Base-by-base conservation (phyloP, 2,329 filamentous ascomycete genomes). In the Sporothrix schenckii region DNA sequence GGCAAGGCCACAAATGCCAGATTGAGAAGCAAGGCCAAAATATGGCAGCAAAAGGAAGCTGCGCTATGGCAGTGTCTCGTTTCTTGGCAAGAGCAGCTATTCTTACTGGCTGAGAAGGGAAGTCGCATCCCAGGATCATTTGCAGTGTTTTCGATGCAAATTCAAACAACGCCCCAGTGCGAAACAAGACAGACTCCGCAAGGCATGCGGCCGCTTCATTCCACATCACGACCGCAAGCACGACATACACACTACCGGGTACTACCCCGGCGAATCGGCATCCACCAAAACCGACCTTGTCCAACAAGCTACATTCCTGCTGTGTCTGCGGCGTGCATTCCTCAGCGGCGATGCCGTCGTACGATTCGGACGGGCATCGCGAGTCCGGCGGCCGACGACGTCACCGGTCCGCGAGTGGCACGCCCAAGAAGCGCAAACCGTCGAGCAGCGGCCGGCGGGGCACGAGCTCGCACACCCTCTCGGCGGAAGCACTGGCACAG, bases 401-500 rank as follows among this genome's bases (percentile, higher is more conserved):
- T 39, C 66, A 67, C 16, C 66, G 68, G 34, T 53, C 61, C 2
- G n/a, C 14, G n/a, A 63, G 65, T 69, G 71, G 72, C 67, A 72
- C 74, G 61, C 41, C 60, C 13, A 73, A 72, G 58, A 75, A 74
- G 24, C 73, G 74, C 21, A 73, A 70, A 52, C 72, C 74, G 24
- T 73, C 70, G 39, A 70, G 73, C 34, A 72, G 72, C 4, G 66
- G 69, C 30, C 73, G 68, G 14, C 66, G 50, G 19, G 61, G 65
- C 24, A 70, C 71, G 14, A 71, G 69, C 69, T 69, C 73, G 3
- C 75, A 75, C 13, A 66, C 71, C 0, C 69, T 77, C n/a, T 78
- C 77, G 6, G 61, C 71, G 10, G 76, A 77, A 52, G 77, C 76
- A 1, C 70, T 77, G 30, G 76, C 76, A 0, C 73, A 73, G 21